These are phyloP conservation scores for Przewalskia tangutica DNA, from an alignment of 257 asterid species.

Conservation along the genomic window DNA sequence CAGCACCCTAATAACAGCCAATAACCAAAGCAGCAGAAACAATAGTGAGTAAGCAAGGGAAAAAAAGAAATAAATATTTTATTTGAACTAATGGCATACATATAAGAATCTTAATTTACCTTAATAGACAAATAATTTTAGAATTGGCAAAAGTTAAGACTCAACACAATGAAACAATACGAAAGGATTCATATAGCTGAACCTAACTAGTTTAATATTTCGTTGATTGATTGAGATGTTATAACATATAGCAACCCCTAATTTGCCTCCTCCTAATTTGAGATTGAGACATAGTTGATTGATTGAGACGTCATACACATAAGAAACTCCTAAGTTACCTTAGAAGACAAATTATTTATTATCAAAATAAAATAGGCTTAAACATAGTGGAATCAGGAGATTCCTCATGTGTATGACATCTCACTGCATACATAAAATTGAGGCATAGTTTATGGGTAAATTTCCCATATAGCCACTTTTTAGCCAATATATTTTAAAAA, in stretches of 20 bases:
- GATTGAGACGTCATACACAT: too few relatives aligned
- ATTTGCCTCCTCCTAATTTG: too few relatives aligned
- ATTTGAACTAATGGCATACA: background rate
- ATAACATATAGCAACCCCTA: background rate
- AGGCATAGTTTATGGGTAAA: too few relatives aligned
- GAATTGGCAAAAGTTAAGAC: background rate
- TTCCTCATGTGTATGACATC: too few relatives aligned
- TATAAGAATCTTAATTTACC: background rate
- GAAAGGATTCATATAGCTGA: background rate
- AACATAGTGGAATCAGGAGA: too few relatives aligned
- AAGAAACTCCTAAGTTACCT: too few relatives aligned
- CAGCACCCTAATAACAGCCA: constrained; percentile 51
- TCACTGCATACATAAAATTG: too few relatives aligned
- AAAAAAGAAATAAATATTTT: background rate
- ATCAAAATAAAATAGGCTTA: too few relatives aligned
- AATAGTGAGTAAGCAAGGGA: background rate
- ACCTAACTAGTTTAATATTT: background rate
- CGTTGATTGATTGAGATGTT: background rate
- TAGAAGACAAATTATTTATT: too few relatives aligned
- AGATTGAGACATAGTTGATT: too few relatives aligned
- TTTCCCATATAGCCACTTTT: too few relatives aligned
- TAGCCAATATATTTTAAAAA: too few relatives aligned
- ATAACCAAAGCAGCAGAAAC: background rate
- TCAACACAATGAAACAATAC: background rate
- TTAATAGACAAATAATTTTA: background rate